These are phyloP conservation scores for Vigna angularis DNA, from an alignment of 306 rosid species.

Conservation along the genomic window DNA sequence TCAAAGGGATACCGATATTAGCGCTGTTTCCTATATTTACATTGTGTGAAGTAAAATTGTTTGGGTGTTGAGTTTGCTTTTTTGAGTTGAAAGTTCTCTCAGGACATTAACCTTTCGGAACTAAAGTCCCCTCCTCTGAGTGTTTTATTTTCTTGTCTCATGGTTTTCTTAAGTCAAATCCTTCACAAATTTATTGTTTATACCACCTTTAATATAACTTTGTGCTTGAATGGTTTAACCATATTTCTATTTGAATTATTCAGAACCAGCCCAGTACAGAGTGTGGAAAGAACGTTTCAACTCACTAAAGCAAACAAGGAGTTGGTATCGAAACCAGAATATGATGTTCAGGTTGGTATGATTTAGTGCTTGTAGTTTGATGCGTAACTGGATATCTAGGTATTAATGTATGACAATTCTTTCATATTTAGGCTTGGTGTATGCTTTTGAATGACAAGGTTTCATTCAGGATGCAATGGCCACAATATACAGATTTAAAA, in stretches of 20 bases:
- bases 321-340: conserved; percentile 68
- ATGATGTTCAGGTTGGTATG: conserved; percentile 85
- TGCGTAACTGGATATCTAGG: conserved; percentile 4
- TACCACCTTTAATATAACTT: conserved; percentile 20
- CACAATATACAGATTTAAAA: conserved; percentile 85
- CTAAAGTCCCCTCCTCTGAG: background rate
- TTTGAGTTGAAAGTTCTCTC: conserved; percentile 6
- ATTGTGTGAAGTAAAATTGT: conserved; percentile 9
- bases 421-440: conserved; percentile 82
- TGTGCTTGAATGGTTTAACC: conserved; percentile 21
- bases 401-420: conserved; percentile 41
- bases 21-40: conserved; percentile 28
- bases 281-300: conserved; percentile 83
- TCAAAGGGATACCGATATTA: background rate
- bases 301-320: conserved; percentile 78
- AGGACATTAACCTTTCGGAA: background rate
- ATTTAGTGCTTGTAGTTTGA: conserved; percentile 29
- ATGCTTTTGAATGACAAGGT: conserved; percentile 99
- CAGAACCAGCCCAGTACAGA: conserved; percentile 83
- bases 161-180: conserved; percentile 22
- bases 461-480: conserved; percentile 99
- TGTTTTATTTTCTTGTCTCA: background rate
- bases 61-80: conserved; percentile 22
- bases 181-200: background rate
- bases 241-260: conserved; percentile 40